Evolutionary conservation across 1,139 yeast genomes (phyloP), one percentile per base, ranked within the genome.

Genomic region (Tardiomyces digboiensis): DNA sequence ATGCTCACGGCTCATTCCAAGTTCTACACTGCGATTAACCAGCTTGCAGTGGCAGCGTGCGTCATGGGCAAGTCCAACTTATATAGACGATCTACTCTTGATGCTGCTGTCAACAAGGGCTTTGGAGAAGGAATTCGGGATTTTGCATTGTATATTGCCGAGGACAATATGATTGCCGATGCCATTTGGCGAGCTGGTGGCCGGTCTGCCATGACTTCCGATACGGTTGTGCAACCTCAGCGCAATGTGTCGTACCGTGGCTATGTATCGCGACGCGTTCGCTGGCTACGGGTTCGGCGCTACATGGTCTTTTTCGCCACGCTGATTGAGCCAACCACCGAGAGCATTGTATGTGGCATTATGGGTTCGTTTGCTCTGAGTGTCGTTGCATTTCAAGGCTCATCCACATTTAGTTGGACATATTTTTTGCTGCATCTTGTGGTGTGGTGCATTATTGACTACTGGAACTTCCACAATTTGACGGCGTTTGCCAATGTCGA

Each of bases 21-120:
- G 64, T 86, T 87, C 60, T 87, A 87, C 61, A 77, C 82, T 6
- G 80, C 86, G 29, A 76, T 87, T 56, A 87, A 87, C 60, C 76
- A 79, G 49, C 65, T 82, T 14, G 77, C 82, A n/a, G 65, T 85
- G 19, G 95, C 95, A 0, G 94, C 96, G 0, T 87, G 96, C 64
- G 94, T 87, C 42, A 87, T 84, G 69, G 96, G 96, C n/a, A 87
- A 88, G 60, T 83, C 94, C 19, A 87, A 87, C 59, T 57, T 87
- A 41, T 87, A 84, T 60, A 69, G 93, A 19, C 71, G 78, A 41
- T 76, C 86, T 1, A 86, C 78, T 45, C 63, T 87, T 38, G 93
- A 85, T 60, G 54, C 52, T 19, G 80, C 93, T 0, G 87, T 46
- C 6, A 42, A 41, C 13, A 16, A 48, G 0, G 44, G 36, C 2